Base-by-base conservation (phyloP, 2,329 filamentous ascomycete species). In the Rutstroemia sp. region DNA sequence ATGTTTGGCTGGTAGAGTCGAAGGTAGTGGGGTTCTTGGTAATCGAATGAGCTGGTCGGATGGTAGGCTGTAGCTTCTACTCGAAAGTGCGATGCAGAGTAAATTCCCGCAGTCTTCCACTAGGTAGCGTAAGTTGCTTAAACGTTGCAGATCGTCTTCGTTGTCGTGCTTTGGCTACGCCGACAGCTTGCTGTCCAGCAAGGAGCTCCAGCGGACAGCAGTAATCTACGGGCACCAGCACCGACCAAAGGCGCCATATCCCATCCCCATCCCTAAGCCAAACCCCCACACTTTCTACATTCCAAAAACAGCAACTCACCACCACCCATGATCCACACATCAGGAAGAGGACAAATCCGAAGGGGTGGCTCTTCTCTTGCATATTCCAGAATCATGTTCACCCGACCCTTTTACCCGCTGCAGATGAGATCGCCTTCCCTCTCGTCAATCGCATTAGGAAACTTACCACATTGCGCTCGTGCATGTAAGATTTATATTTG, bases 321-420 rank as follows among this genome's bases (percentile, higher is more conserved):
- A 44, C 17, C 23, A 70, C 17, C 47, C 21, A 17, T n/a, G 12
- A 44, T 47, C 27, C 30, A 44, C 27, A 36, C 23, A 14, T 5
- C 16, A 21, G 3, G 16, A 30, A 38, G 27, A 49, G 17, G 8
- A 5, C 19, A 46, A 36, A 34, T 17, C 46, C 46, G 27, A 30
- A 25, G 12, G 17, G 10, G 34, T 23, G 48, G 48, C 34, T 19
- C 39, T 55, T 55, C 53, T 55, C 21, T 47, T 55, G 53, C 53
- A 55, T 55, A 25, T 55, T 55, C 53, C 38, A 55, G 53, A 55
- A 55, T 45, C 39, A 49, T 19, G 39, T 51, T 36, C 49, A 17
- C 42, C 36, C 42, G 51, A 48, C 17, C 19, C 12, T 40, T 39
- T 42, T 54, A 54, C 19, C 45, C 52, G 46, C 53, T 50, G 53